phyloP scores from a whole-genome alignment of 139 green algal genomes.

The Diplosphaera chodatii region DNA sequence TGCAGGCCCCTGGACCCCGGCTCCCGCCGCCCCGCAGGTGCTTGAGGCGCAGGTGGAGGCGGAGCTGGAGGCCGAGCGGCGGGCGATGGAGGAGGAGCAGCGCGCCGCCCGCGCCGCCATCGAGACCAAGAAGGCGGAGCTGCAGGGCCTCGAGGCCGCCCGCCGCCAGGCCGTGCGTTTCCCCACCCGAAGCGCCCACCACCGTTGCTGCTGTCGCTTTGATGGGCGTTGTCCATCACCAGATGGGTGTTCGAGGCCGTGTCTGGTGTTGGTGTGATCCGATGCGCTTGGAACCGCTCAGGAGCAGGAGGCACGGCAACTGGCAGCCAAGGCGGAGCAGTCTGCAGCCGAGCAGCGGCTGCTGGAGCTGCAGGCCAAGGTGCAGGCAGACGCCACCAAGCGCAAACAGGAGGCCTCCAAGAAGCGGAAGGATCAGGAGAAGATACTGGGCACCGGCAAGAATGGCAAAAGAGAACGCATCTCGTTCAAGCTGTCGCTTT shows the following conservation, averaged over 20 bases:
- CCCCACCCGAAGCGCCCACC: no score
- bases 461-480: not conserved
- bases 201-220: no score
- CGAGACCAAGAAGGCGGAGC: not conserved
- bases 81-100: not conserved
- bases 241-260: no score
- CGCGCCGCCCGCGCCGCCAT: not conserved
- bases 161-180: not conserved
- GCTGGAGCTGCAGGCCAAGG: not conserved
- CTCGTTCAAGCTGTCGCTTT: not conserved
- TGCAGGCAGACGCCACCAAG: not conserved
- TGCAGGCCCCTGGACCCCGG: no score
- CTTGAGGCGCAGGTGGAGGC: not conserved
- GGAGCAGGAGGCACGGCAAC: not conserved
- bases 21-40: not conserved
- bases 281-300: no score
- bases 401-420: not conserved
- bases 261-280: no score
- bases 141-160: not conserved
- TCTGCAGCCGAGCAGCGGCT: not conserved
- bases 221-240: no score
- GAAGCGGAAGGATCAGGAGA: not conserved
- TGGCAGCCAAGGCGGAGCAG: not conserved
- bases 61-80: not conserved
- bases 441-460: not conserved